Conservation (phyloP, 371 early-diverging fungal species). For the Mucor lusitanicus region DNA sequence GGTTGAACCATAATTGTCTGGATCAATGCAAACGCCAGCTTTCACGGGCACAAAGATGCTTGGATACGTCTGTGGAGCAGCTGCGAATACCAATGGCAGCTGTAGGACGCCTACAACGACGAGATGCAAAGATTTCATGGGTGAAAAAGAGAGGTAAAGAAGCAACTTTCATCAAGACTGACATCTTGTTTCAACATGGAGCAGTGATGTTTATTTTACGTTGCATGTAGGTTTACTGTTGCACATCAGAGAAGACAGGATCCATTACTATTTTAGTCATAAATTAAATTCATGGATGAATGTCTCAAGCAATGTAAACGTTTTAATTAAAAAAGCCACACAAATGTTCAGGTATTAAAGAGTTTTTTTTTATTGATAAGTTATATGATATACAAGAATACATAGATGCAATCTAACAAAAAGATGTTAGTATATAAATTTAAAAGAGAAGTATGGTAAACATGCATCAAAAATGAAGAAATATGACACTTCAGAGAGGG, state of each 20-base stretch:
- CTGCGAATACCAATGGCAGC: no score
- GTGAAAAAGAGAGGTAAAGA: no score
- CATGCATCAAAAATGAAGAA: neutral
- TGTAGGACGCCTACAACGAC: no score
- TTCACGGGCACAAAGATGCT: no score
- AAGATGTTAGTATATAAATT: neutral
- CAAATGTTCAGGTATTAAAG: neutral
- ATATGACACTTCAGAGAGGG: constrained; percentile 15
- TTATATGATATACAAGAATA: no score
- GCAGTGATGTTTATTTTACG: neutral
- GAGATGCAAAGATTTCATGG: no score
- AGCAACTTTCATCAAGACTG: no score
- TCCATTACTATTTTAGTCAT: neutral
- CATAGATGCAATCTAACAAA: neutral
- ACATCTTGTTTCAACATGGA: no score
- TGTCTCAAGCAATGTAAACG: neutral
- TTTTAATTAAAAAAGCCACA: neutral
- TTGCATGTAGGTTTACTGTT: neutral
- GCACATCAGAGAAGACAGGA: neutral
- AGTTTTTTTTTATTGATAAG: no score
- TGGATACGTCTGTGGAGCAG: no score
- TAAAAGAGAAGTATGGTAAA: neutral
- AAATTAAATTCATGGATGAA: neutral
- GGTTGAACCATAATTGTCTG: no score
- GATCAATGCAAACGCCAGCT: no score